A percentile compares a stretch with the other conserved stretches of the same genome.
Evolutionary conservation across 495 filamentous ascomycete genomes (phyloP).

Genomic region (Talaromyces nanjingensis): DNA sequence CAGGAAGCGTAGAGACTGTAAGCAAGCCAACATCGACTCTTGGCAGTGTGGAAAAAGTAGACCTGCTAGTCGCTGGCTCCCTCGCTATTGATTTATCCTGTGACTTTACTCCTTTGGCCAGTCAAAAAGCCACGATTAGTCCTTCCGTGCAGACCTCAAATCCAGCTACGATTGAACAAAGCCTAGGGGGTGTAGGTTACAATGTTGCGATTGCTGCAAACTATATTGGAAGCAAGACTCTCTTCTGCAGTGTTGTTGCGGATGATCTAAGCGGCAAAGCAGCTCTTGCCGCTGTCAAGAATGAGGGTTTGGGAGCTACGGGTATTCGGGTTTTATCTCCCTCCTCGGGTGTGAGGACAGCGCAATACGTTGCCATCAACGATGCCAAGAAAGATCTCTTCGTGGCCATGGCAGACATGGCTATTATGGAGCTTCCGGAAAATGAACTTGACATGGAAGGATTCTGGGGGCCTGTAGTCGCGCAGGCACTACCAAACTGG

Average conservation of each 20-base stretch:
- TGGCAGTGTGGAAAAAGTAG: conserved; percentile 26
- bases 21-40: conserved; percentile 8
- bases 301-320: conserved; percentile 54
- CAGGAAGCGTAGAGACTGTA: conserved; percentile 16
- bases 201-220: conserved; percentile 82
- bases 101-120: conserved; percentile 52
- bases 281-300: conserved; percentile 53
- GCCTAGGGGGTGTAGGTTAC: conserved; percentile 88
- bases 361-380: conserved; percentile 89
- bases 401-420: conserved; percentile 92
- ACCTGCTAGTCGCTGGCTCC: conserved; percentile 83
- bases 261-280: conserved; percentile 71
- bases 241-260: conserved; percentile 70
- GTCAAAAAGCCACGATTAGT: conserved; percentile 16
- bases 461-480: conserved; percentile 54
- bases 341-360: conserved; percentile 54
- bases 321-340: conserved; percentile 53
- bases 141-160: conserved; percentile 78
- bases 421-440: conserved; percentile 59
- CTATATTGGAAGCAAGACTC: conserved; percentile 46
- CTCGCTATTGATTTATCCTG: conserved; percentile 85
- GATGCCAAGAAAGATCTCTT: conserved; percentile 72
- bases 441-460: conserved; percentile 33
- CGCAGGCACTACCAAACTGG: conserved; percentile 55
- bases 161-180: conserved; percentile 68